phyloP scores from a whole-genome alignment of 164 flowering plant species.

The Magnolia sinica region DNA sequence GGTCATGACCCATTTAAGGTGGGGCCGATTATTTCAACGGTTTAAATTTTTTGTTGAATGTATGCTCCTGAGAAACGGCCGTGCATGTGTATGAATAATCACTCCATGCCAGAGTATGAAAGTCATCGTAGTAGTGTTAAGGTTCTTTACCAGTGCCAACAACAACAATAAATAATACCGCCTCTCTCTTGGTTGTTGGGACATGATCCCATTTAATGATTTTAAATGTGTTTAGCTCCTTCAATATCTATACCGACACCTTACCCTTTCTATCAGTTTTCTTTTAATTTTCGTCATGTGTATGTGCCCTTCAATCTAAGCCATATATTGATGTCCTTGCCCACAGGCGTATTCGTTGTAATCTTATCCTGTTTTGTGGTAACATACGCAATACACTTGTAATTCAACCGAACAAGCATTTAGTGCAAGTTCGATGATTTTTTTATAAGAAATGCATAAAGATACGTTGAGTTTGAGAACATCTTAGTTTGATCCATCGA shows the following conservation, averaged over 20 bases:
- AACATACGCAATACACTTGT: not conserved
- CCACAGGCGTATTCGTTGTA: not conserved
- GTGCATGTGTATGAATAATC: not conserved
- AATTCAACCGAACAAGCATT: not conserved
- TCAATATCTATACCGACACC: constrained; percentile 23
- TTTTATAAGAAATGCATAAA: not conserved
- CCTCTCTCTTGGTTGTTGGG: constrained; percentile 32
- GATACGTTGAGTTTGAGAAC: not conserved
- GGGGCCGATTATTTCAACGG: too few relatives aligned
- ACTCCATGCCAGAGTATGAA: constrained; percentile 6
- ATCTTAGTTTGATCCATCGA: not conserved
- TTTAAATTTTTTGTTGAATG: too few relatives aligned
- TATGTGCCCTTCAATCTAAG: not conserved
- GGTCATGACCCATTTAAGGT: too few relatives aligned
- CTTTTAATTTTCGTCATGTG: not conserved
- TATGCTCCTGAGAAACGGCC: not conserved
- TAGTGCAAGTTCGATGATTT: not conserved
- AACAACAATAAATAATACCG: constrained; percentile 33
- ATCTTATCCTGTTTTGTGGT: too few relatives aligned
- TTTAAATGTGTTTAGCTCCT: constrained; percentile 21
- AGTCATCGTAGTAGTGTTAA: constrained; percentile 15
- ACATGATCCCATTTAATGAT: constrained; percentile 34
- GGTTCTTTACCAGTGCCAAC: constrained; percentile 36
- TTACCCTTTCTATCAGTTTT: not conserved
- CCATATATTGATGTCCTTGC: not conserved